These are phyloP conservation scores for Saturnispora ahearnii DNA, from an alignment of 805 yeast species.

Conservation along the genomic window DNA sequence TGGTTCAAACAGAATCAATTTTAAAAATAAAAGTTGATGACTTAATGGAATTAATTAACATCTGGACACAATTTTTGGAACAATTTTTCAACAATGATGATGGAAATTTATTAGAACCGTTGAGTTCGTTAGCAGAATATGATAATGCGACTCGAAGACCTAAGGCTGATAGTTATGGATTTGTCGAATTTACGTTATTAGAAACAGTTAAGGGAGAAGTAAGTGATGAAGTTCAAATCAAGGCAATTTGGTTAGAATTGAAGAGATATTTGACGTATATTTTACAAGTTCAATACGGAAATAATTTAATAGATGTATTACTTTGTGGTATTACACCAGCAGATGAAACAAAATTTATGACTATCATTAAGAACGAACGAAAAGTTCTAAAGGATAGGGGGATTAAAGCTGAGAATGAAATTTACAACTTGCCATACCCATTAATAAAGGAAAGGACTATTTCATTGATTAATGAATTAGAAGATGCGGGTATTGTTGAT, in stretches of 20 bases:
- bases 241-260: constrained; percentile 56
- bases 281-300: constrained; percentile 73
- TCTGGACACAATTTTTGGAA: constrained; percentile 35
- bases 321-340: constrained; percentile 55
- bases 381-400: constrained; percentile 18
- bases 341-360: constrained; percentile 60
- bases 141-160: constrained; percentile 31
- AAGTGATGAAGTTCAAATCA: constrained; percentile 2
- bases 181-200: constrained; percentile 4
- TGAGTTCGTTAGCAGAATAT: constrained; percentile 7
- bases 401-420: constrained; percentile 13
- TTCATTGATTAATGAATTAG: constrained; percentile 68
- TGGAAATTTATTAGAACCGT: background rate
- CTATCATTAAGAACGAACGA: constrained; percentile 43
- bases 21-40: constrained; percentile 37
- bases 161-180: constrained; percentile 14
- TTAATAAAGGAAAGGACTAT: constrained; percentile 70
- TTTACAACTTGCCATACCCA: constrained; percentile 43
- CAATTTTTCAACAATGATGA: constrained; percentile 10
- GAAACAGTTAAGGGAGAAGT: constrained; percentile 5
- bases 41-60: constrained; percentile 35
- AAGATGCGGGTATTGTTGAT: constrained; percentile 52
- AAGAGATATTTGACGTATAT: constrained; percentile 78
- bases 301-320: constrained; percentile 44
- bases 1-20: constrained; percentile 53